Conservation (phyloP, 148 eudicot species). For the Cornus suecica region DNA sequence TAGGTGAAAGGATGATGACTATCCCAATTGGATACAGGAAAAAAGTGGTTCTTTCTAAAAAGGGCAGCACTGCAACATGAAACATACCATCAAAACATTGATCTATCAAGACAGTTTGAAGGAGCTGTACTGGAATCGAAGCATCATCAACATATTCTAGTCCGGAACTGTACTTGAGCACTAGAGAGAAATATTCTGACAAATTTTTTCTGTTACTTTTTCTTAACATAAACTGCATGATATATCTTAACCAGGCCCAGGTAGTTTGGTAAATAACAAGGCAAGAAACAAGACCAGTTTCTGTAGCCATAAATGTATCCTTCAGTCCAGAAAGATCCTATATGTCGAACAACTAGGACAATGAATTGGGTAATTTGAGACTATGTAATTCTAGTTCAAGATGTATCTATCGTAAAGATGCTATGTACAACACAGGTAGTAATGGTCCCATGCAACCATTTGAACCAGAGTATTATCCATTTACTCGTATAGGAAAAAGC, state of each 20-base stretch:
- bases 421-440: background rate
- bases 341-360: background rate
- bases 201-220: background rate
- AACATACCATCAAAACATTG: background rate
- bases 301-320: background rate
- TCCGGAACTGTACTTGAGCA: background rate
- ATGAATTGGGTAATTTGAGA: background rate
- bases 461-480: background rate
- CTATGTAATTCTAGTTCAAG: background rate
- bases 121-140: background rate
- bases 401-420: background rate
- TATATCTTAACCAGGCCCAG: background rate
- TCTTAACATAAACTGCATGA: background rate
- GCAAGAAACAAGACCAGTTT: background rate
- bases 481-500: constrained; percentile 5
- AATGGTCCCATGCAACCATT: background rate
- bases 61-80: constrained; percentile 80
- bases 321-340: background rate
- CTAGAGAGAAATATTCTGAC: background rate
- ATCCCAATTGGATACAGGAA: constrained; percentile 94
- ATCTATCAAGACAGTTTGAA: background rate
- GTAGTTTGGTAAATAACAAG: background rate
- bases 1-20: constrained; percentile 82
- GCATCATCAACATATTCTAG: background rate
- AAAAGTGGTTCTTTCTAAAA: constrained; percentile 89